Evolutionary conservation across 2,329 filamentous ascomycete species (phyloP).

Genomic region (Tolypocladium tundrense): DNA sequence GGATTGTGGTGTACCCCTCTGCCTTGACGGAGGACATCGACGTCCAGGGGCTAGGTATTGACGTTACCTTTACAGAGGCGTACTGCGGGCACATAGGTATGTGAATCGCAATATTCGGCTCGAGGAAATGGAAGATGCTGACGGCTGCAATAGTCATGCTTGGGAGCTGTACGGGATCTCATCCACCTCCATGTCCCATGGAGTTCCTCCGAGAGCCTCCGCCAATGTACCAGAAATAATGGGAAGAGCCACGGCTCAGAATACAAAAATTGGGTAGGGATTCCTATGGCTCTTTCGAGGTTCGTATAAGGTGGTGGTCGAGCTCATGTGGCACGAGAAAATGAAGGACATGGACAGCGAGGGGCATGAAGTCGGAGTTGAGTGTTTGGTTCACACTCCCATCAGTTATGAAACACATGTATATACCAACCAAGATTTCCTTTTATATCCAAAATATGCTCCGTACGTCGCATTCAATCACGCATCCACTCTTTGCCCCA

Average conservation of each 20-base stretch:
- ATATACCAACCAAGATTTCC: not conserved
- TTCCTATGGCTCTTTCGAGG: not conserved
- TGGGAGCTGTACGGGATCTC: conserved; percentile 14
- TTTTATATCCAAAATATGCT: not conserved
- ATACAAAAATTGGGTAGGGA: too few species aligned
- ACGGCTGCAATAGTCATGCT: conserved; percentile 22
- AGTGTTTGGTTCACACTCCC: not conserved
- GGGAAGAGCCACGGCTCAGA: not conserved
- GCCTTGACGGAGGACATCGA: conserved; percentile 26
- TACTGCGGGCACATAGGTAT: conserved; percentile 26
- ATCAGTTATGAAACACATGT: too few species aligned
- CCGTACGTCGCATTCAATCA: not conserved
- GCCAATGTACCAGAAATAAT: conserved; percentile 18
- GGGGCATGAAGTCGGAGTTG: not conserved
- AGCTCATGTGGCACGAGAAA: not conserved
- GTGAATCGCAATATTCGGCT: not conserved
- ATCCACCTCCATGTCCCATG: conserved; percentile 26
- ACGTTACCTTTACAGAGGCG: conserved; percentile 26
- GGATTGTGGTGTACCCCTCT: conserved; percentile 29
- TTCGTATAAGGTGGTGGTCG: not conserved
- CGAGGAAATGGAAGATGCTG: not conserved
- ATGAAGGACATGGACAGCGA: not conserved
- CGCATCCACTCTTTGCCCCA: conserved; percentile 36
- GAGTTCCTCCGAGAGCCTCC: conserved; percentile 26
- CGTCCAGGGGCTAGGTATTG: conserved; percentile 18